These are phyloP conservation scores for Globisporangium acanthophoron DNA, from an alignment of 352 stramenopile species.

Conservation along the genomic window DNA sequence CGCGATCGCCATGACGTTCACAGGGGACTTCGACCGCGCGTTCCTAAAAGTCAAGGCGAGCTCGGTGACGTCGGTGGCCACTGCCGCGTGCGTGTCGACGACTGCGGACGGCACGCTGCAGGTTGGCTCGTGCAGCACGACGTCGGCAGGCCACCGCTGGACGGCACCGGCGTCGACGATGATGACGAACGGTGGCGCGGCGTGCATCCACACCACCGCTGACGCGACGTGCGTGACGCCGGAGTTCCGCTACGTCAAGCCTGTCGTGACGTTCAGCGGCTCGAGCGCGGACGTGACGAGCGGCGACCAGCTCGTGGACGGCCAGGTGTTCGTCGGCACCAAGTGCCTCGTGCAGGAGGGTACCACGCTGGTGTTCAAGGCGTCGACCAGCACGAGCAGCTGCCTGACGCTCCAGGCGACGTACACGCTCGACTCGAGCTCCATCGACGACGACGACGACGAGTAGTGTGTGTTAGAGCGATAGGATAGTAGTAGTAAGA, in stretches of 20 bases:
- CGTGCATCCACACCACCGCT: slow-evolving; percentile 13
- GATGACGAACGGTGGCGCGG: slow-evolving; percentile 4
- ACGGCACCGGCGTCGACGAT: slow-evolving; percentile 2
- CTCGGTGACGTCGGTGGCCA: slow-evolving; percentile 4
- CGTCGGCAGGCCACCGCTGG: slow-evolving; percentile 12
- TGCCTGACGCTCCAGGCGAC: slow-evolving; percentile 24
- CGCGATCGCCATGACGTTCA: slow-evolving; percentile 16
- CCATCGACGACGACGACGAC: slow-evolving; percentile 13
- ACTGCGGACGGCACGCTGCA: slow-evolving; percentile 11
- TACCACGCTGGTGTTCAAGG: slow-evolving; percentile 13
- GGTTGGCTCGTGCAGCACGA: slow-evolving; percentile 12
- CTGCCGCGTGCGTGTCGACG: slow-evolving; percentile 13
- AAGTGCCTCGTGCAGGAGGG: slow-evolving; percentile 20
- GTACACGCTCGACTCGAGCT: slow-evolving; percentile 20
- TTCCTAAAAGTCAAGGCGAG: slow-evolving; percentile 24
- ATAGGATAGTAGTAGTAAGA: no score
- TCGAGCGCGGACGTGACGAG: slow-evolving; percentile 13
- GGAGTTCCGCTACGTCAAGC: slow-evolving; percentile 23
- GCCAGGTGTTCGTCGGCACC: slow-evolving; percentile 15
- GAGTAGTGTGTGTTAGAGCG: not conserved
- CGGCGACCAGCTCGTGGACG: slow-evolving; percentile 23
- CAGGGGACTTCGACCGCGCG: slow-evolving; percentile 18
- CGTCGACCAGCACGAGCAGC: slow-evolving; percentile 7
- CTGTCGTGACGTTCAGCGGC: slow-evolving; percentile 18
- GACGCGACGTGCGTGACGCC: slow-evolving; percentile 15